Base-by-base conservation (phyloP, 163 green algal genomes). In the Coccomyxa subellipsoidea region DNA sequence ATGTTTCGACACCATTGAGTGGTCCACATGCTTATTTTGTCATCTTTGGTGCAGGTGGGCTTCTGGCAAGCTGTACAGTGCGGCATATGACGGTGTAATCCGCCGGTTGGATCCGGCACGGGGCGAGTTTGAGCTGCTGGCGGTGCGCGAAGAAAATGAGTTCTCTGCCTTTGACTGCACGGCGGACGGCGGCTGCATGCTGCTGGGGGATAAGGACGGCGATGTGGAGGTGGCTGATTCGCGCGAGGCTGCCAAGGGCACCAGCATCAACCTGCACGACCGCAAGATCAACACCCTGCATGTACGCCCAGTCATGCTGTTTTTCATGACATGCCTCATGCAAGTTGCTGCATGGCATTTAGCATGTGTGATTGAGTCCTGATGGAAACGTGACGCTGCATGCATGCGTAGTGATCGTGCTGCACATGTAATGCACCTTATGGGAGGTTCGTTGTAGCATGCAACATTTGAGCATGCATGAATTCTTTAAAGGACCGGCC, bases 251-350 rank as follows among this genome's bases (percentile, higher is more conserved):
- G 21, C 37, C 78, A 40, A 38, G 34, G 73, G 72, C 69, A 21
- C 38, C 34, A 38, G 39, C 35, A 32, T 87, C 32, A 84, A 69
- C n/a, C 35, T 91, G 54, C 85, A 91, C 69, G 40, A 88, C 83
- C 90, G 86, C 69, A 94, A 95, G 84, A 88, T 97, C 85, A 96
- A 97, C 87, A 95, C 92, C 6, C 80, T 96, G 36, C 78, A 89
- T 82, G 82, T 90, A 54, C 69, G 83, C 31, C 47, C 18, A n/a
- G n/a, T n/a, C n/a, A n/a, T 75, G 31, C 39, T 54, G 40, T 53
- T n/a, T 25, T 72, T 73, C 31, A 27, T 76, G 27, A n/a, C 37
- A 38, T 9, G 34, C 7, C 7, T 9, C 27, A 7, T 80, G 76
- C 12, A 69, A 31, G 29, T 59, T 12, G 0, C 21, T 8, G 47